phyloP scores from a whole-genome alignment of 2,329 filamentous ascomycete genomes.

The Neonectria ditissima region DNA sequence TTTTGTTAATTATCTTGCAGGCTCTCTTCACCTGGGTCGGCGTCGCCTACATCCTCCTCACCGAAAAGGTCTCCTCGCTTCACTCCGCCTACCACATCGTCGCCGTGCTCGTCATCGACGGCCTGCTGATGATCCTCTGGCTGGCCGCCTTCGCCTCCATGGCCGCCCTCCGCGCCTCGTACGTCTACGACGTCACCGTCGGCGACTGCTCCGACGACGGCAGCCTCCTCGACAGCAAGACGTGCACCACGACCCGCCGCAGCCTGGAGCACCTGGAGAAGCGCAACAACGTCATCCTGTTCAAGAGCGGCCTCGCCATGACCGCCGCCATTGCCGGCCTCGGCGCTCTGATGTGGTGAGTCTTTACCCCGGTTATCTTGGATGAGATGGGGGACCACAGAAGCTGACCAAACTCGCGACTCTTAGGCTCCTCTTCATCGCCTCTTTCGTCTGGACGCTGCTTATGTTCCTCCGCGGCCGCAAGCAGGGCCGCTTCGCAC shows the following conservation, averaged over 20 bases:
- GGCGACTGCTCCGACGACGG: conserved; percentile 52
- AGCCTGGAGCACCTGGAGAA: neutral
- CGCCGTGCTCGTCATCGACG: conserved; percentile 58
- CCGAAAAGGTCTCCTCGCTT: conserved; percentile 54
- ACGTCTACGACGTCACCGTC: conserved; percentile 48
- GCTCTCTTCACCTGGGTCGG: conserved; percentile 60
- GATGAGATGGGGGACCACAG: neutral
- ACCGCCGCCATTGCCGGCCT: conserved; percentile 57
- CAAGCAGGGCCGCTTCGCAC: conserved; percentile 52
- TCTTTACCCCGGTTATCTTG: conserved; percentile 2
- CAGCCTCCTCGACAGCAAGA: conserved; percentile 53
- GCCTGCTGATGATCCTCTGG: conserved; percentile 60
- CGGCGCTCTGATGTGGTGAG: conserved; percentile 58
- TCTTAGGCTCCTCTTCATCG: conserved; percentile 54
- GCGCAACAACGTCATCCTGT: conserved; percentile 49
- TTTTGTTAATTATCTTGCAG: conserved; percentile 48
- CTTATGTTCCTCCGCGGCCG: conserved; percentile 52
- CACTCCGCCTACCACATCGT: conserved; percentile 57
- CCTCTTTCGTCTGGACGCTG: conserved; percentile 52
- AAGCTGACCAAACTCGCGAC: conserved; percentile 14
- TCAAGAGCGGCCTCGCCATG: conserved; percentile 49
- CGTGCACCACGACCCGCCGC: conserved; percentile 42
- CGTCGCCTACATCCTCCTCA: conserved; percentile 55
- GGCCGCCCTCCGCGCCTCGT: conserved; percentile 54
- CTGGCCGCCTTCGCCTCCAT: conserved; percentile 57